A percentile compares a stretch with the other conserved stretches of the same genome.
phyloP scores from a whole-genome alignment of 495 filamentous ascomycete genomes.

The Umbilicaria muhlenbergii region DNA sequence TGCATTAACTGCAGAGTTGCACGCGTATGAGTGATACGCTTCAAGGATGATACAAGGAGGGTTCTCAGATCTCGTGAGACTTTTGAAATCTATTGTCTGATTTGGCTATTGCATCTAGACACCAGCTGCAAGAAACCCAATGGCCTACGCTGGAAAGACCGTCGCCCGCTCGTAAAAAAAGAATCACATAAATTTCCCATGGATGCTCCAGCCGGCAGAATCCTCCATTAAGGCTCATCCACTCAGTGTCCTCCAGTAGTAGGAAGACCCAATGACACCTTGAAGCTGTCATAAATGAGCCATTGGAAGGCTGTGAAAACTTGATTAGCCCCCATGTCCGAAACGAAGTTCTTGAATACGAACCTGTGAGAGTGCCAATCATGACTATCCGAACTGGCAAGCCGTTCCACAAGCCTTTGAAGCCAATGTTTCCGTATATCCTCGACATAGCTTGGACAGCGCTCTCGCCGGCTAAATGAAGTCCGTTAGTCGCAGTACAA shows the following conservation, averaged over 20 bases:
- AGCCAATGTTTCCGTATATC: conserved; percentile 61
- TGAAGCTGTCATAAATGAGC: conserved; percentile 67
- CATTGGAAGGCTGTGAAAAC: conserved; percentile 54
- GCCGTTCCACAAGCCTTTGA: conserved; percentile 55
- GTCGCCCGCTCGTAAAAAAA: background rate
- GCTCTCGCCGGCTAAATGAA: conserved; percentile 38
- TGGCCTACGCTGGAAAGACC: no score
- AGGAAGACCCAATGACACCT: conserved; percentile 53
- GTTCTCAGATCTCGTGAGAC: no score
- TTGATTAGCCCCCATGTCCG: background rate
- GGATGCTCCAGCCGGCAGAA: no score
- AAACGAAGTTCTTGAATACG: background rate
- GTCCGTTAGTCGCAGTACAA: conserved; percentile 6
- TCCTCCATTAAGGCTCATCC: background rate
- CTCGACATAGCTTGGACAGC: conserved; percentile 44
- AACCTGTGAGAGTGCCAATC: conserved; percentile 29
- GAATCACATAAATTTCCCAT: background rate
- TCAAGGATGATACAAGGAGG: no score
- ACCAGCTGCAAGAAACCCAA: no score
- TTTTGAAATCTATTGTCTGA: no score
- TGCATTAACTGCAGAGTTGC: no score
- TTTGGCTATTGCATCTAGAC: no score
- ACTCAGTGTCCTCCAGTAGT: conserved; percentile 44
- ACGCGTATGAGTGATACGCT: no score
- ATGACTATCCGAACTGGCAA: conserved; percentile 48